Base-by-base conservation (phyloP, 192 early-diverging fungal species). In the Blastocladiella britannica region DNA sequence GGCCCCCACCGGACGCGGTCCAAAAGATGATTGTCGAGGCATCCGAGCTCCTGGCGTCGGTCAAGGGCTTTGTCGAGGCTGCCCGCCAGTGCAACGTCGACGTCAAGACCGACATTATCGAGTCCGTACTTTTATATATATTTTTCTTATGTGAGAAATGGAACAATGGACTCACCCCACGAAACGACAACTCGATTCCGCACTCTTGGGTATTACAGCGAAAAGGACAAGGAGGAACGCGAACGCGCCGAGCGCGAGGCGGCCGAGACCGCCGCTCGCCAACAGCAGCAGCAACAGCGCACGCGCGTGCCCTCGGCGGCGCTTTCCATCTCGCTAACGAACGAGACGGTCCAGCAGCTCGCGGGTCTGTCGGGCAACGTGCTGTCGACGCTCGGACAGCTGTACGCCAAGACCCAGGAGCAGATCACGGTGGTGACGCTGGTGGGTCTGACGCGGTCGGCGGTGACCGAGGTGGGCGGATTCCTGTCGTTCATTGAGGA, bases 1-100 rank as follows among this genome's bases (percentile, higher is more conserved):
- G 90, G 89, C 90, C 90, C 28, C 84, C 87, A 4, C 85, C 87
- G 4, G 87, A 90, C 60, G 78, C 87, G 4, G 72, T 80, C 25
- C 58, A 68, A 20, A 85, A 82, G 15, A 83, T 93, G 70, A 74
- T 82, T n/a, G 62, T 68, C 7, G 81, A 85, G 52, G 75, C 82
- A 2, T 76, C 76, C 53, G 89, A 90, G 51, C 80, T 93, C 23
- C 68, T 91, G 25, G 65, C 75, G 15, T 68, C 83, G 8, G 84
- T 92, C 5, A 77, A 78, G 28, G 69, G 78, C 27, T 95, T 95
- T 64, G 77, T 86, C 12, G 62, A 64, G 9, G 70, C 75, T 9
- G 87, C 82, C 3, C 79, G 82, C 62, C 72, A 83, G 7, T 60
- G 76, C 2, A 60, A 62, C 12, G 65, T 80, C 43, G 61, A 56